These are phyloP conservation scores for Dactylis glomerata DNA, from an alignment of 176 grass and related monocot species.

Conservation along the genomic window DNA sequence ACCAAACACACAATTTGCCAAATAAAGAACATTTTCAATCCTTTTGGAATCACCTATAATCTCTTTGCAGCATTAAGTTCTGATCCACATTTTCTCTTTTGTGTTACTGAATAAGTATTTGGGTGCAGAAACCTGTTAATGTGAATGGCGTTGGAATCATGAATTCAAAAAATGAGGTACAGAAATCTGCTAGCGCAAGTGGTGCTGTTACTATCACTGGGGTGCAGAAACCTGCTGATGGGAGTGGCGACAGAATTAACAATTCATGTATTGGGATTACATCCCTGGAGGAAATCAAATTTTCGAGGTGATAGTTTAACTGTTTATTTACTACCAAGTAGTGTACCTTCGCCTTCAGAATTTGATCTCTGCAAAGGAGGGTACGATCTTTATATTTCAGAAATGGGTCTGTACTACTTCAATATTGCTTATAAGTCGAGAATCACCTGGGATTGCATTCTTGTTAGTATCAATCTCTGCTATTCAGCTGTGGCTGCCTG, in stretches of 20 bases:
- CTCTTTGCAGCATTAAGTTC: not conserved
- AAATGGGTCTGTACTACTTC: not conserved
- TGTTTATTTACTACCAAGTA: not conserved
- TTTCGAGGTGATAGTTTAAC: slow-evolving; percentile 29
- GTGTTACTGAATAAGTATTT: slow-evolving; percentile 29
- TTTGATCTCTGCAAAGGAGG: not conserved
- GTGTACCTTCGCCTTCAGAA: not conserved
- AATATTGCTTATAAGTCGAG: not conserved
- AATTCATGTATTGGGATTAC: not conserved
- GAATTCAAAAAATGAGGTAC: slow-evolving; percentile 16
- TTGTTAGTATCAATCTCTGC: not conserved
- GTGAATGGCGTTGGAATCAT: not conserved
- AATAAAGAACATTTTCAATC: not conserved
- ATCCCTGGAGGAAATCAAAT: slow-evolving; percentile 18
- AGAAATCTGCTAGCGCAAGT: not conserved
- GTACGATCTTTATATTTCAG: not conserved
- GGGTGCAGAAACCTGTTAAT: slow-evolving; percentile 29
- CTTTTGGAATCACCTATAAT: not conserved
- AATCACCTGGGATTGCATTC: not conserved
- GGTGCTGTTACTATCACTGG: not conserved
- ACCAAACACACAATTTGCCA: too few relatives aligned
- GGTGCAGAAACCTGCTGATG: not conserved
- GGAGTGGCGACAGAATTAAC: not conserved
- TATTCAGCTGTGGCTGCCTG: not conserved
- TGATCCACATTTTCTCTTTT: not conserved